Percentiles rank a stretch among this genome's conserved stretches.
These are phyloP conservation scores for Ustilago esculenta DNA, from an alignment of 1,284 basidiomycete genomes.

Conservation along the genomic window DNA sequence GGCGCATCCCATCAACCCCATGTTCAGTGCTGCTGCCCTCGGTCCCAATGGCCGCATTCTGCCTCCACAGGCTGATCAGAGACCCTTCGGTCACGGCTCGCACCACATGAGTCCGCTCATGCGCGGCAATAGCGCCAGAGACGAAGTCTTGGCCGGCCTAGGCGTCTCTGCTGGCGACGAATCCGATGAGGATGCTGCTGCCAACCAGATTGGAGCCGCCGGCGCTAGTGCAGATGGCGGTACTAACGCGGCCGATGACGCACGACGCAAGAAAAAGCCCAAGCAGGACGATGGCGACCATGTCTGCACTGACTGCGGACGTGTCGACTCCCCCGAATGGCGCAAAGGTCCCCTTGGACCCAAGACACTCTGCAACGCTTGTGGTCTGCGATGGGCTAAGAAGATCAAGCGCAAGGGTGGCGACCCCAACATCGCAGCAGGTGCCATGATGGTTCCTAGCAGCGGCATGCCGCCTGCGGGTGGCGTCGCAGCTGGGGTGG, in stretches of 20 bases:
- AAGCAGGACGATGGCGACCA: slow-evolving; percentile 60
- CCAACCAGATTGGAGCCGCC: slow-evolving; percentile 6
- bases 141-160: slow-evolving; percentile 36
- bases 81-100: slow-evolving; percentile 16
- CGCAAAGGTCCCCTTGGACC: slow-evolving; percentile 63
- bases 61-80: slow-evolving; percentile 3
- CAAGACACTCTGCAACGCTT: slow-evolving; percentile 62
- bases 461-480: slow-evolving; percentile 23
- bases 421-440: slow-evolving; percentile 43
- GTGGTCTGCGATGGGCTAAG: slow-evolving; percentile 64
- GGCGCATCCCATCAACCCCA: slow-evolving; percentile 32
- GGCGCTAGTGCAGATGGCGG: slow-evolving; percentile 12
- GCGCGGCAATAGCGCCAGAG: slow-evolving; percentile 30
- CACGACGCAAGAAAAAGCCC: slow-evolving; percentile 52
- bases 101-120: slow-evolving; percentile 43
- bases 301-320: slow-evolving; percentile 64
- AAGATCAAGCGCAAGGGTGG: slow-evolving; percentile 63
- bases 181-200: slow-evolving; percentile 36
- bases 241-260: slow-evolving; percentile 23
- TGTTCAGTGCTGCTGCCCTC: slow-evolving; percentile 35
- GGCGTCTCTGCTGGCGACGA: slow-evolving; percentile 37
- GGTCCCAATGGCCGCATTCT: slow-evolving; percentile 34
- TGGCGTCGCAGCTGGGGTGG: slow-evolving; percentile 9
- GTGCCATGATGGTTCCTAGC: slow-evolving; percentile 28
- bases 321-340: slow-evolving; percentile 65